Conservation (phyloP, 495 filamentous ascomycete genomes). For the Aspergillus sclerotioniger region DNA sequence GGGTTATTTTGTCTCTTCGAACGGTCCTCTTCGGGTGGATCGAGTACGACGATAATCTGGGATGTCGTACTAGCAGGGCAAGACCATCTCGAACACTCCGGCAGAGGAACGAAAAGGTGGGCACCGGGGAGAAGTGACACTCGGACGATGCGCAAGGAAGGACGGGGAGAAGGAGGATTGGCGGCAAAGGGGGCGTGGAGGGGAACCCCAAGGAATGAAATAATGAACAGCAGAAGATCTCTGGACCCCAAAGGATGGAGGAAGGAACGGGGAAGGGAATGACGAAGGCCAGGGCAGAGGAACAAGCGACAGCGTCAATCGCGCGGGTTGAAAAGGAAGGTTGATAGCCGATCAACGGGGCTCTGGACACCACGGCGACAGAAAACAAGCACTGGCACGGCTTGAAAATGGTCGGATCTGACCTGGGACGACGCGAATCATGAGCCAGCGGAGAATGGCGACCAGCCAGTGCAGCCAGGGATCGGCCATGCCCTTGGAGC, state of each 20-base stretch:
- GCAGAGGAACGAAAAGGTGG: too few species aligned
- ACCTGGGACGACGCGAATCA: slow-evolving; percentile 11
- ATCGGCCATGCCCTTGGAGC: slow-evolving; percentile 13
- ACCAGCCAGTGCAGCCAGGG: slow-evolving; percentile 3
- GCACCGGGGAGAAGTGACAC: background rate
- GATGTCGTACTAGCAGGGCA: slow-evolving; percentile 20
- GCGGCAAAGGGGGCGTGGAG: background rate
- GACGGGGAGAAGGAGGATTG: slow-evolving; percentile 1
- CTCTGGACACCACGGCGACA: slow-evolving; percentile 5
- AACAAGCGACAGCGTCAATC: slow-evolving; percentile 7
- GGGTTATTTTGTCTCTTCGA: background rate
- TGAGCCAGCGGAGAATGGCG: slow-evolving; percentile 12
- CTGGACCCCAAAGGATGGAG: background rate
- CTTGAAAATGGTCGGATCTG: slow-evolving; percentile 7
- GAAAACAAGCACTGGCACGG: slow-evolving; percentile 6
- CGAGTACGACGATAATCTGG: slow-evolving; percentile 6
- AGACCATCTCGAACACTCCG: slow-evolving; percentile 16
- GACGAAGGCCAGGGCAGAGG: slow-evolving; percentile 6
- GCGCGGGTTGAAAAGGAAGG: slow-evolving; percentile 1
- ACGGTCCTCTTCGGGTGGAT: background rate
- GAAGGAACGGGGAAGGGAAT: background rate
- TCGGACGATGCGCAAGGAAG: slow-evolving; percentile 4
- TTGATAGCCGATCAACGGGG: slow-evolving; percentile 16
- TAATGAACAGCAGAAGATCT: slow-evolving; percentile 4
- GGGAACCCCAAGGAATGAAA: background rate